A percentile compares a stretch with the other conserved stretches of the same genome.
These are phyloP conservation scores for Diddensiella transvaalensis DNA, from an alignment of 805 yeast species.

Conservation along the genomic window DNA sequence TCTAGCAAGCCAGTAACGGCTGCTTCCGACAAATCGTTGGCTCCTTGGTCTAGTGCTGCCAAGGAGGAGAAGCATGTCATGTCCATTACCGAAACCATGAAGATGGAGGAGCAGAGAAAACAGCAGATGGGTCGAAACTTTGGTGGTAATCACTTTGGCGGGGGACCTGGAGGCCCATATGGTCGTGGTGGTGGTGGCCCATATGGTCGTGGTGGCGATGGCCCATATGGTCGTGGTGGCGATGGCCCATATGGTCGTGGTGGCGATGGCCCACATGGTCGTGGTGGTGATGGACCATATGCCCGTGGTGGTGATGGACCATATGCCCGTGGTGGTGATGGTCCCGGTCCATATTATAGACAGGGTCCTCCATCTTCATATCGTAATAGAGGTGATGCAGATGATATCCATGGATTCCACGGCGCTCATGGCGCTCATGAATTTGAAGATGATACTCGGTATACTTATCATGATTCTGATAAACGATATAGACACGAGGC, in stretches of 20 bases:
- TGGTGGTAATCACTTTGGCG: neutral
- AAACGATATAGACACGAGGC: slow-evolving; percentile 21
- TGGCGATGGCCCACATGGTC: neutral
- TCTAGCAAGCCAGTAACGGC: neutral
- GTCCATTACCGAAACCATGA: slow-evolving; percentile 26
- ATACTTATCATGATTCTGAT: slow-evolving; percentile 25
- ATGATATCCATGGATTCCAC: slow-evolving; percentile 6
- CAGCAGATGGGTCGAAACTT: slow-evolving; percentile 9
- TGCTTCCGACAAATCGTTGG: neutral
- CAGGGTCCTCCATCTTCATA: neutral
- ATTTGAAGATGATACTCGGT: slow-evolving; percentile 17
- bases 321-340: neutral
- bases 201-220: neutral
- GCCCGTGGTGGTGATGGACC: neutral
- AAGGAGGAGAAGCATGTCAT: slow-evolving; percentile 14
- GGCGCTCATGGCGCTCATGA: slow-evolving; percentile 4
- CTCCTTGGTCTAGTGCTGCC: slow-evolving; percentile 21
- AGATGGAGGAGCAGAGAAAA: slow-evolving; percentile 20
- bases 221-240: neutral
- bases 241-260: neutral
- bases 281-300: neutral
- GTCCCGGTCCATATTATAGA: neutral
- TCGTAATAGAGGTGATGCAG: neutral
- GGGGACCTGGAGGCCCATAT: neutral
- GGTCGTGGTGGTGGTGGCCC: neutral